Base-by-base conservation (phyloP, 2,329 filamentous ascomycete species). In the Nemania sp. region DNA sequence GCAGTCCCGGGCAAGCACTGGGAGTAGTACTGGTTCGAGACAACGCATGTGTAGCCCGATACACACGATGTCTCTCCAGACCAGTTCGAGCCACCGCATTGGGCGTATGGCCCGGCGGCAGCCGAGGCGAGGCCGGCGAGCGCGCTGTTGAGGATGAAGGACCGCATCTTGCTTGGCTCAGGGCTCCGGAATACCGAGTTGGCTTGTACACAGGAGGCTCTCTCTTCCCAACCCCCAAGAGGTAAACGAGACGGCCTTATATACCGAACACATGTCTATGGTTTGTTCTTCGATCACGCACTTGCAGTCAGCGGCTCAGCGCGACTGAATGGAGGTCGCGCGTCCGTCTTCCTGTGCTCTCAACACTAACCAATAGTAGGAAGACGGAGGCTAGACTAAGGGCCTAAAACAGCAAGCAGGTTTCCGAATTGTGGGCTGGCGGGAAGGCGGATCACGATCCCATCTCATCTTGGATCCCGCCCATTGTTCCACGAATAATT, bases 151-250 rank as follows among this genome's bases (percentile, higher is more conserved):
- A 61, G 36, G 34, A 54, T 39, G 19, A 51, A 23, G 34, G 60
- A 55, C 46, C 51, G 45, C 60, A 62, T 62, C 46, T 42, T 60
- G 46, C 46, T 42, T 60, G 46, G 49, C 44, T 51, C 23, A 28
- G 36, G 12, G 30, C 48, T 43, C 28, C 12, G 22, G 40, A 40
- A 36, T 34, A 47, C 34, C 19, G 36, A 23, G 36, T 44, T 34
- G 6, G 23, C 14, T 39, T 40, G 23, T 15, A 50, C 28, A 30
- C 31, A 33, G 46, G 40, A 30, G 17, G 30, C 31, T 14, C 34
- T 52, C 44, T 40, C 30, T 19, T 40, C 17, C 12, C 5, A n/a
- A 5, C 14, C 6, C 24, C 28, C 5, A 14, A 9, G 37, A 49
- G 42, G 34, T 36, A 14, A 40, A n/a, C 7, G 3, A 20, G 30